phyloP scores from a whole-genome alignment of 225 moss, liverwort and hornwort species.

The Bryoerythrophyllum caledonicum region DNA sequence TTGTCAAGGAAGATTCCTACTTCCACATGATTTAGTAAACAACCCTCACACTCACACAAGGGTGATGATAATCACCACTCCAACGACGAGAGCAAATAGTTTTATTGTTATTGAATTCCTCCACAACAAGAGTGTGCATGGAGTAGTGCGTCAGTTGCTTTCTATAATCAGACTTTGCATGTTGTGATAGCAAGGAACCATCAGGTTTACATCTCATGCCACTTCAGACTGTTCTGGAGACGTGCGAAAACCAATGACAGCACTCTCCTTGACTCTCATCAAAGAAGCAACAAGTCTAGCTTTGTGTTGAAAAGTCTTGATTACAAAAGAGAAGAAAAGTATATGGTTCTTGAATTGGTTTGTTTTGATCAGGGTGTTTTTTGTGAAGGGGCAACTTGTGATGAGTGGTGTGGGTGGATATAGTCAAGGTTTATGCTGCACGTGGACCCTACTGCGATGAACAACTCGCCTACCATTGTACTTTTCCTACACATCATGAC shows the following conservation, averaged over 20 bases:
- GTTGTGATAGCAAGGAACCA: background rate
- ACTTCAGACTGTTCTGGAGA: constrained; percentile 18
- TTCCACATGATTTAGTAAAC: background rate
- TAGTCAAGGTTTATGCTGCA: constrained; percentile 8
- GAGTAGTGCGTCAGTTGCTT: background rate
- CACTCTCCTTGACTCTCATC: background rate
- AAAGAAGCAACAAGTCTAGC: background rate
- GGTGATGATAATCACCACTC: background rate
- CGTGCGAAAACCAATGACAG: background rate
- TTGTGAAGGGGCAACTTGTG: background rate
- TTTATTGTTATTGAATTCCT: background rate
- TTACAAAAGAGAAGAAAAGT: background rate
- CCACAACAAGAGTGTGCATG: background rate
- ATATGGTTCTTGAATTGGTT: background rate
- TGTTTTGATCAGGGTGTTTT: no score
- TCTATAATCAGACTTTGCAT: constrained; percentile 2
- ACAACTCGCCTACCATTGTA: constrained; percentile 10
- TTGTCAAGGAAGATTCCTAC: constrained; percentile 6
- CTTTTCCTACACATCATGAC: constrained; percentile 19
- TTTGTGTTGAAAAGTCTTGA: background rate
- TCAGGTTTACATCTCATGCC: background rate
- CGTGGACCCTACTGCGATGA: background rate
- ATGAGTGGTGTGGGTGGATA: background rate
- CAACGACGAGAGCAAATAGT: background rate
- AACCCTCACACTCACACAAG: background rate